These are phyloP conservation scores for Corrigiola litoralis DNA, from an alignment of 179 eudicot species.

Conservation along the genomic window DNA sequence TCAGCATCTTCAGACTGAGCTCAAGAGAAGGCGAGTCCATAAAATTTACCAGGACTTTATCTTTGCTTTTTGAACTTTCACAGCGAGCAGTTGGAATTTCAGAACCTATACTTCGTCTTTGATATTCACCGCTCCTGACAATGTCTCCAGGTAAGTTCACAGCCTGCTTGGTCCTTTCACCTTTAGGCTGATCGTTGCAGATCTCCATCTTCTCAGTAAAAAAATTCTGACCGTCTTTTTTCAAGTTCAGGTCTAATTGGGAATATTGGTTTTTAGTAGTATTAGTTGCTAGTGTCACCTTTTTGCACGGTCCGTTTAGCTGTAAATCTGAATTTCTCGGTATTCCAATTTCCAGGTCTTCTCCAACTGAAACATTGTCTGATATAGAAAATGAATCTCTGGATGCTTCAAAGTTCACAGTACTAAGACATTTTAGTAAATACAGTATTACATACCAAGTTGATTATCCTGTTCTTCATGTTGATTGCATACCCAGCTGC, in stretches of 20 bases:
- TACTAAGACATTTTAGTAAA: neutral
- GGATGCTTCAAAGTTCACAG: neutral
- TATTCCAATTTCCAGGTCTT: conserved; percentile 46
- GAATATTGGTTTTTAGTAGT: conserved; percentile 22
- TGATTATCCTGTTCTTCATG: conserved; percentile 24
- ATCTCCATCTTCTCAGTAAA: conserved; percentile 26
- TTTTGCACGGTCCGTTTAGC: conserved; percentile 30
- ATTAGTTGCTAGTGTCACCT: conserved; percentile 7
- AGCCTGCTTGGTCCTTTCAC: conserved; percentile 24
- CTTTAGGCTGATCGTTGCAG: conserved; percentile 27
- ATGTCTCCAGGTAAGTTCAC: conserved; percentile 30
- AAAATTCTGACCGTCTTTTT: conserved; percentile 25
- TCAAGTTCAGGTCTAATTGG: conserved; percentile 21
- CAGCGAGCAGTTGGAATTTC: conserved; percentile 25
- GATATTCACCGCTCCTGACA: conserved; percentile 24
- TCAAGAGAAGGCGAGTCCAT: conserved; percentile 47
- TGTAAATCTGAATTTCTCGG: conserved; percentile 37
- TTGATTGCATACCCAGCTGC: conserved; percentile 42
- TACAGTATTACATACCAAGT: conserved; percentile 36
- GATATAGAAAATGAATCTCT: conserved; percentile 10
- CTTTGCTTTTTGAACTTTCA: conserved; percentile 25
- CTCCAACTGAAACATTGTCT: conserved; percentile 42
- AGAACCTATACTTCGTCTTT: conserved; percentile 23
- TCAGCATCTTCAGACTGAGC: conserved; percentile 53
- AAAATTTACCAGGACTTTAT: conserved; percentile 23